These are phyloP conservation scores for Ceratocystis lukuohia DNA, from an alignment of 2,329 filamentous ascomycete genomes.

Conservation along the genomic window DNA sequence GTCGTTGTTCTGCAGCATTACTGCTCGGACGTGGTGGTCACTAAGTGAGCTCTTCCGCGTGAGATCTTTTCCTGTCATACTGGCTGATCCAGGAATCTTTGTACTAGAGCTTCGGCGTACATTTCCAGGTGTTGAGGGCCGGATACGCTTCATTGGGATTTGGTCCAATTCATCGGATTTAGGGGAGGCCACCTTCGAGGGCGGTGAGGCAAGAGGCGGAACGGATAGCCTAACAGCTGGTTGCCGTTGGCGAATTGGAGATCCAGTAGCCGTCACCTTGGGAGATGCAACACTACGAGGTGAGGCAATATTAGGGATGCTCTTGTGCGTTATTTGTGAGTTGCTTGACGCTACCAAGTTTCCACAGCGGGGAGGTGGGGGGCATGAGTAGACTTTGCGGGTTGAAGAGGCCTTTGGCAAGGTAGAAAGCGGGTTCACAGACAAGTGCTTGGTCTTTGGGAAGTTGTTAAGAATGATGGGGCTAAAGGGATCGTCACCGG, in stretches of 20 bases:
- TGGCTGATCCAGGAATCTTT: background rate
- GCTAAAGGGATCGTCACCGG: slow-evolving; percentile 11
- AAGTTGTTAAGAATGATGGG: slow-evolving; percentile 10
- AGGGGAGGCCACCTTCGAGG: background rate
- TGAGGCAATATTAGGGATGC: background rate
- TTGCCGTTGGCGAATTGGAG: slow-evolving; percentile 10
- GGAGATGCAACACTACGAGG: background rate
- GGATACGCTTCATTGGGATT: slow-evolving; percentile 4
- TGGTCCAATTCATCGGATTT: background rate
- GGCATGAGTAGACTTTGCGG: slow-evolving; percentile 15
- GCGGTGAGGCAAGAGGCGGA: slow-evolving; percentile 9
- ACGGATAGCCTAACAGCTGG: background rate
- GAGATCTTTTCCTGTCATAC: background rate
- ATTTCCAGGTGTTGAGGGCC: background rate
- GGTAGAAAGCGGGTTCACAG: background rate
- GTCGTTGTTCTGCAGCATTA: slow-evolving; percentile 9
- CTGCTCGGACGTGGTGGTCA: background rate
- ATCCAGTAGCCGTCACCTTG: background rate
- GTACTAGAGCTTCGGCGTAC: background rate
- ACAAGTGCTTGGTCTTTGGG: slow-evolving; percentile 18
- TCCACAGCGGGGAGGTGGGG: slow-evolving; percentile 7
- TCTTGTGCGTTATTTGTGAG: background rate
- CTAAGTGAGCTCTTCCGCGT: background rate
- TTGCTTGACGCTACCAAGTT: background rate
- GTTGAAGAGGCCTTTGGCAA: background rate